Evolutionary conservation across 179 eudicot genomes (phyloP), one percentile per base, ranked within the genome.

Genomic region (Silene coronaria): DNA sequence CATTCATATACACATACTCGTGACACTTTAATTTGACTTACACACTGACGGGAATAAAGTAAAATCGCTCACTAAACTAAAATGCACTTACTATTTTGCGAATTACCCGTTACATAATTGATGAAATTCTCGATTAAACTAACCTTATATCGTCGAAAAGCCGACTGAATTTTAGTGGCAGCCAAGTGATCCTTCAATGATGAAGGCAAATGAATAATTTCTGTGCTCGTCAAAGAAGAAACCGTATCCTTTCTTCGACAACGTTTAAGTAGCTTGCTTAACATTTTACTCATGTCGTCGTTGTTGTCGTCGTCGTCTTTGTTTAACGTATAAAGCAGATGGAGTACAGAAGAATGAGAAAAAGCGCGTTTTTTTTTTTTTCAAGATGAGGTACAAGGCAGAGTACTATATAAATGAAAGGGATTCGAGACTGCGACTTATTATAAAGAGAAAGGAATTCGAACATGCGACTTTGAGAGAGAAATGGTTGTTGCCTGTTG

Each of bases 161-260:
- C 74, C 3, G 5, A 27, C 4, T 71, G 74, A 27, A 71, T 71
- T 55, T 53, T 71, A 27, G 74, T 16, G 8, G 74, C 74, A 8
- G 74, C 74, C 8, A 71, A 71, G 22, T 71, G 74, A 51, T 71
- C 63, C 42, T 53, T 71, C 74, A 71, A 71, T 13, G 74, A 51
- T 0, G 74, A 28, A 27, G 6, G 13, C 45, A n/a, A 65, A 65
- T 3, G 21, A 53, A 14, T 14, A 53, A 14, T 21, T 14, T 53
- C 6, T 53, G 6, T 53, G 2, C 58, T 53, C 58, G 21, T 53
- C 58, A 21, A 17, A 17, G 21, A 53, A 53, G n/a, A 8, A 38
- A 38, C 45, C 45, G 45, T 38, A 1, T 38, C 45, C 11, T 38
- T 38, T 23, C 14, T 70, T 23, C 26, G 57, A n/a, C 59, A 70